Evolutionary conservation across 1,139 yeast species (phyloP), one percentile per base, ranked within the genome.

Genomic region (Debaryomyces sp.): DNA sequence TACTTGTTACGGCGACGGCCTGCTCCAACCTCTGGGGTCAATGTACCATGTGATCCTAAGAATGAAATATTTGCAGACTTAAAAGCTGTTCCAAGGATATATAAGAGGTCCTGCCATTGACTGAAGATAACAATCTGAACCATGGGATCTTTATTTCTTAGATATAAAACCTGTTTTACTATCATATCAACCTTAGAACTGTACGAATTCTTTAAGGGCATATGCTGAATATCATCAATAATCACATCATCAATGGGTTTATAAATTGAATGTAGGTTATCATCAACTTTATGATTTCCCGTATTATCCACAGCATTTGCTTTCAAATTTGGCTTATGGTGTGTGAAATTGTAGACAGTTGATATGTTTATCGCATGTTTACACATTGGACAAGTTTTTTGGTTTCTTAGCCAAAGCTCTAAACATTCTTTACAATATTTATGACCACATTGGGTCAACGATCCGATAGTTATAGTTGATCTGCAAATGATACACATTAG

Each of bases 131-230:
- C 86, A 41, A 92, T 86, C 64, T 92, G 97, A 2, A 84, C 90
- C 1, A 71, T 65, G 0, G 87, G 83, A 43, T 87, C 86, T 29
- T 75, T 69, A 6, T 74, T 63, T 44, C 81, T 78, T 45, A 92
- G 67, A 71, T 85, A 87, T 15, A 84, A 60, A 1, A 85, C 80
- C 53, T 89, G 92, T 55, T 85, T 81, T 12, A 91, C 80, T 47
- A 92, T 87, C 74, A 86, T 81, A 64, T 92, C 96, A 41, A 92
- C 83, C 62, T 92, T 92, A 2, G 96, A 81, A 10, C 97, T 96
- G 65, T 85, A 91, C 34, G 82, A 77, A 27, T 72, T 71, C 45
- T 66, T 70, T 35, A 84, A 65, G 36, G 63, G 60, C 12, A 75
- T 67, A 29, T 64, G 68, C 49, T 77, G 75, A 33, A 88, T 81